Evolutionary conservation across 2,329 filamentous ascomycete species (phyloP), one percentile per base, ranked within the genome.

Genomic region (Hawksworthiomyces lignivorus): DNA sequence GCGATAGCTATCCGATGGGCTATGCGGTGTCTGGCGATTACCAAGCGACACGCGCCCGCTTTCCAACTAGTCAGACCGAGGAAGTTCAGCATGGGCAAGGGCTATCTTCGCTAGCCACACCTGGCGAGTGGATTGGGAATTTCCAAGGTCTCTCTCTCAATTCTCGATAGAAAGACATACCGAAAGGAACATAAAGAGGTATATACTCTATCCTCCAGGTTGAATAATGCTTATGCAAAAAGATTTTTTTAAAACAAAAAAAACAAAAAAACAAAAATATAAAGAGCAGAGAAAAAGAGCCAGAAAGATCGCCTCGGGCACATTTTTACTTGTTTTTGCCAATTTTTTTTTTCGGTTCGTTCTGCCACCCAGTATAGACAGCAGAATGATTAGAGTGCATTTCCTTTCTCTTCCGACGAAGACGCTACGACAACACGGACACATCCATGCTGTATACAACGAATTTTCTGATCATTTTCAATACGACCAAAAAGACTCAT

Each of bases 81-180:
- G 21, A 29, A 19, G 48, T 54, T 7, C 56, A 60, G 34, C 58
- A 60, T 30, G 60, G 63, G 5, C 67, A 69, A 43, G 58, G 57
- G n/a, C 48, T 63, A 48, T 63, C 61, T 46, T 54, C 63, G 50
- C 62, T 73, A 44, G 56, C 60, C 38, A 58, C 60, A 22, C 69
- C 70, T 53, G 65, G 69, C 36, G 80, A 84, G 37, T 85, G 82
- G 80, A 63, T 72, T 20, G 65, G 67, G 40, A 62, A 71, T 6
- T 86, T 87, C 57, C 82, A 87, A 57, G 76, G 82, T 9, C 64
- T 88, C 15, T 88, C 84, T 3, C 71, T 88, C 48, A 84, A 84
- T 55, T 35, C 38, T 24, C 44, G 48, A 20, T 51, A 44, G 27
- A 21, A 31, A 26, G 24, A 26, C n/a, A n/a, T n/a, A n/a, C n/a